Evolutionary conservation across 257 asterid species (phyloP).

Genomic region (Ballota nigra): DNA sequence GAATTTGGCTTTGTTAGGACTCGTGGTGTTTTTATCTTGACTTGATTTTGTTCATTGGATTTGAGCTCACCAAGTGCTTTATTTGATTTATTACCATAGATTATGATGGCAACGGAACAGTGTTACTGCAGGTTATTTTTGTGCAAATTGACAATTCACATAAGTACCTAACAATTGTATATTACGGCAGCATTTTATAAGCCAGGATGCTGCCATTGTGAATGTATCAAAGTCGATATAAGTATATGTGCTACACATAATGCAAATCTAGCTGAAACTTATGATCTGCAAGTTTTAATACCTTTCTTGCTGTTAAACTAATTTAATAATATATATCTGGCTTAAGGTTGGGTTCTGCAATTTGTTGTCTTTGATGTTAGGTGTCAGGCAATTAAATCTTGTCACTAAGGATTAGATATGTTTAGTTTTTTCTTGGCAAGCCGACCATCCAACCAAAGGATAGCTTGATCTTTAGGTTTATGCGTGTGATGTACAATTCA

Average conservation of each 20-base stretch:
- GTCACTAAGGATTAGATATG: neutral
- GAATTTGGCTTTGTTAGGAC: conserved; percentile 9
- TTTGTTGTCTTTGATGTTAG: conserved; percentile 8
- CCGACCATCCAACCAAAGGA: neutral
- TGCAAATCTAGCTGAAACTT: neutral
- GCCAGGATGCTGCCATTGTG: neutral
- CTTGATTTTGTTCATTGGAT: neutral
- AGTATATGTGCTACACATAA: conserved; percentile 5
- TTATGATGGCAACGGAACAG: conserved; percentile 5
- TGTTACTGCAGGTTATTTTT: conserved; percentile 10
- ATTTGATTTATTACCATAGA: neutral
- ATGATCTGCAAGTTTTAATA: neutral
- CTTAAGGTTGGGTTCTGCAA: conserved; percentile 17
- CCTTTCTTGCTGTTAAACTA: neutral
- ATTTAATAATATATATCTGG: neutral
- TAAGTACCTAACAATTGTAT: neutral
- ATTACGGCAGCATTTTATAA: neutral
- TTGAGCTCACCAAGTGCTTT: conserved; percentile 12
- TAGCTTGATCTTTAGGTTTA: conserved; percentile 16
- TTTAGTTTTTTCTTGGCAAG: conserved; percentile 2
- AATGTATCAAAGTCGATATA: neutral
- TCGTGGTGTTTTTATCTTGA: neutral
- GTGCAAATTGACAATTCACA: neutral
- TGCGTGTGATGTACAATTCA: neutral
- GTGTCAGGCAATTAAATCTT: neutral